Evolutionary conservation across 2,329 filamentous ascomycete genomes (phyloP).

Genomic region (Camptophora hylomeconis): DNA sequence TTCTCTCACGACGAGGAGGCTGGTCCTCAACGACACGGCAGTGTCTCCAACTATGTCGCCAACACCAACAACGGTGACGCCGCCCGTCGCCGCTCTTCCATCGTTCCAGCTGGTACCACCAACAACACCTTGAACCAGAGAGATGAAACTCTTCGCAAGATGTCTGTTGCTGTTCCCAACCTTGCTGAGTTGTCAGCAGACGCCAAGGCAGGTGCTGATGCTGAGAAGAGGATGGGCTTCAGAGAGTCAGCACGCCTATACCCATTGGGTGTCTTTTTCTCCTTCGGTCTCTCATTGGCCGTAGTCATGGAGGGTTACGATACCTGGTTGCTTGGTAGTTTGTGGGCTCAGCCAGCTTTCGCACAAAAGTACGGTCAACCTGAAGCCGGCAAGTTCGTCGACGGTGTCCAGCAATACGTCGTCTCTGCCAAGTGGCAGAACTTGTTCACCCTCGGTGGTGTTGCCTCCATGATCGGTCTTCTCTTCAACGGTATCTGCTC

Average conservation of each 20-base stretch:
- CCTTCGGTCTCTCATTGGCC: conserved; percentile 69
- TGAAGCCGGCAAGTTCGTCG: conserved; percentile 21
- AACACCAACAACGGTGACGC: conserved; percentile 13
- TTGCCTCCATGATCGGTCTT: conserved; percentile 53
- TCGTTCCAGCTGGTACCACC: conserved; percentile 13
- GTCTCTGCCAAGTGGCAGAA: conserved; percentile 45
- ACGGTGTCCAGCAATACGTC: conserved; percentile 28
- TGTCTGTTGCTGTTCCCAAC: conserved; percentile 17
- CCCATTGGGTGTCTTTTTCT: conserved; percentile 75
- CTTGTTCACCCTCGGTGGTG: conserved; percentile 41
- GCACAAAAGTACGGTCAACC: conserved; percentile 27
- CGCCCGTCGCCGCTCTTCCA: conserved; percentile 15
- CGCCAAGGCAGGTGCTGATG: conserved; percentile 23
- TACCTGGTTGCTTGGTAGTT: conserved; percentile 67
- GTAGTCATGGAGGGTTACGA: conserved; percentile 91
- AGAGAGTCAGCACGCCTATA: conserved; percentile 65
- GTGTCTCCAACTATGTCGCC: conserved; percentile 15
- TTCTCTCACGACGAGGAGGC: conserved; percentile 13
- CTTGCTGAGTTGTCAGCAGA: conserved; percentile 13
- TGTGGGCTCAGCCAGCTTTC: conserved; percentile 42
- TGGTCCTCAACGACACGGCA: conserved; percentile 12
- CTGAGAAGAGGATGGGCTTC: conserved; percentile 32
- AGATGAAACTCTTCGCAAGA: conserved; percentile 18
- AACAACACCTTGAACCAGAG: conserved; percentile 14
- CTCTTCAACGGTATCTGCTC: conserved; percentile 51